These are phyloP conservation scores for Byssothecium circinans DNA, from an alignment of 2,329 filamentous ascomycete species.

Conservation along the genomic window DNA sequence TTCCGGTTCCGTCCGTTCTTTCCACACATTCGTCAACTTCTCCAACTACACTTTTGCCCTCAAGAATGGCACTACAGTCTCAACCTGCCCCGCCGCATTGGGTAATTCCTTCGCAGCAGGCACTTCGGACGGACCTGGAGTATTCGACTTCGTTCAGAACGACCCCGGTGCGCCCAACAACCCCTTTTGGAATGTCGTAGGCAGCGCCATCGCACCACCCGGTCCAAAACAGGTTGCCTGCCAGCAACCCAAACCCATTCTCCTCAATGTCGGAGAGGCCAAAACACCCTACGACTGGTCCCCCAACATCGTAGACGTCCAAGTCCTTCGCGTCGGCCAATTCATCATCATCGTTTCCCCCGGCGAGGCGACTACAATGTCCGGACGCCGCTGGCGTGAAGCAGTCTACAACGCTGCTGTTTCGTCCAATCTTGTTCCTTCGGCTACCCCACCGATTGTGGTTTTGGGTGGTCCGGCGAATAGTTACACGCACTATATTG, in stretches of 20 bases:
- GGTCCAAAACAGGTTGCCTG: constrained; percentile 70
- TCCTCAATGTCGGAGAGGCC: constrained; percentile 87
- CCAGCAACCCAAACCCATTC: constrained; percentile 78
- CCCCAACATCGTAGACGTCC: constrained; percentile 88
- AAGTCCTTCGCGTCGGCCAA: constrained; percentile 81
- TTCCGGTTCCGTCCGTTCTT: constrained; percentile 69
- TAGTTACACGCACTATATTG: constrained; percentile 81
- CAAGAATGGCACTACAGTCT: constrained; percentile 69
- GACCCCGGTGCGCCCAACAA: constrained; percentile 73
- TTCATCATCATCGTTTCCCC: constrained; percentile 81
- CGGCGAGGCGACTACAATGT: constrained; percentile 91
- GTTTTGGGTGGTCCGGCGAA: constrained; percentile 89
- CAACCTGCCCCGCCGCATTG: constrained; percentile 82
- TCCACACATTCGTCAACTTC: constrained; percentile 86
- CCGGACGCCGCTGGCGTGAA: constrained; percentile 80
- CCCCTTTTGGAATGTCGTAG: constrained; percentile 78
- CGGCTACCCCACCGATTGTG: constrained; percentile 55
- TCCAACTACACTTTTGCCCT: constrained; percentile 72
- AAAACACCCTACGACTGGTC: constrained; percentile 79
- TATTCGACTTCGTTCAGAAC: constrained; percentile 92
- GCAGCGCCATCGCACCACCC: constrained; percentile 71
- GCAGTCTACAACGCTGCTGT: constrained; percentile 34
- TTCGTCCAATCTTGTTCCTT: constrained; percentile 20
- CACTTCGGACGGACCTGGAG: constrained; percentile 87
- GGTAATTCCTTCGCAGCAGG: constrained; percentile 93